Percentiles rank a stretch among this genome's conserved stretches.
Conservation (phyloP, 192 early-diverging fungal species). For the Coemansia sp. region DNA sequence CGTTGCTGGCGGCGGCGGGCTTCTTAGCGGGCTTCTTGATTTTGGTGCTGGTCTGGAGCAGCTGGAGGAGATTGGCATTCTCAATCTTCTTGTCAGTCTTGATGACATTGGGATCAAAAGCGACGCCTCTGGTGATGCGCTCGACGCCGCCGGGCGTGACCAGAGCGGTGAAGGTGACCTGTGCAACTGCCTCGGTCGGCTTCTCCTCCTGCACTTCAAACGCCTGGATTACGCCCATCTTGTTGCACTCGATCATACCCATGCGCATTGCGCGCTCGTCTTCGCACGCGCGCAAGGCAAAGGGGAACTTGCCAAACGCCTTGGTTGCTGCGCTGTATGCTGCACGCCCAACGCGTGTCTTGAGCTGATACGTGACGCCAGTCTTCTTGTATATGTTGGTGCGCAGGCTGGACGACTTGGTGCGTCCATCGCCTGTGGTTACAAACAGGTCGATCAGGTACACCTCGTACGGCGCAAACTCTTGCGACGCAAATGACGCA, state of each 20-base stretch:
- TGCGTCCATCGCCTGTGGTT: slow-evolving; percentile 87
- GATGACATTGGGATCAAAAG: slow-evolving; percentile 74
- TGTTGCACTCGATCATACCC: slow-evolving; percentile 89
- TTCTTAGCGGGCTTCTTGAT: slow-evolving; percentile 53
- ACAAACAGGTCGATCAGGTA: slow-evolving; percentile 90
- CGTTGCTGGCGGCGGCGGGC: slow-evolving; percentile 1
- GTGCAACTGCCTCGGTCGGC: slow-evolving; percentile 77
- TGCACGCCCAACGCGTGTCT: slow-evolving; percentile 82
- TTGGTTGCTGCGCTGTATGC: slow-evolving; percentile 74
- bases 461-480: slow-evolving; percentile 80
- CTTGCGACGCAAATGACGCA: slow-evolving; percentile 68
- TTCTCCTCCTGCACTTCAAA: slow-evolving; percentile 87
- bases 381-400: slow-evolving; percentile 94
- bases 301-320: slow-evolving; percentile 85
- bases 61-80: slow-evolving; percentile 74
- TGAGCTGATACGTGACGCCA: slow-evolving; percentile 76
- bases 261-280: slow-evolving; percentile 92
- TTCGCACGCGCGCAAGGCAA: slow-evolving; percentile 80
- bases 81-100: slow-evolving; percentile 87
- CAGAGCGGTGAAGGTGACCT: slow-evolving; percentile 91
- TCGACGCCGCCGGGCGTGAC: slow-evolving; percentile 86
- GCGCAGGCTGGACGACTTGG: slow-evolving; percentile 67
- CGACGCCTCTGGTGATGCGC: slow-evolving; percentile 73
- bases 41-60: slow-evolving; percentile 65
- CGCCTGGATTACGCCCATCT: slow-evolving; percentile 77